A percentile compares a stretch with the other conserved stretches of the same genome.
Evolutionary conservation across 257 asterid genomes (phyloP).

Genomic region (Solanum sitiens): DNA sequence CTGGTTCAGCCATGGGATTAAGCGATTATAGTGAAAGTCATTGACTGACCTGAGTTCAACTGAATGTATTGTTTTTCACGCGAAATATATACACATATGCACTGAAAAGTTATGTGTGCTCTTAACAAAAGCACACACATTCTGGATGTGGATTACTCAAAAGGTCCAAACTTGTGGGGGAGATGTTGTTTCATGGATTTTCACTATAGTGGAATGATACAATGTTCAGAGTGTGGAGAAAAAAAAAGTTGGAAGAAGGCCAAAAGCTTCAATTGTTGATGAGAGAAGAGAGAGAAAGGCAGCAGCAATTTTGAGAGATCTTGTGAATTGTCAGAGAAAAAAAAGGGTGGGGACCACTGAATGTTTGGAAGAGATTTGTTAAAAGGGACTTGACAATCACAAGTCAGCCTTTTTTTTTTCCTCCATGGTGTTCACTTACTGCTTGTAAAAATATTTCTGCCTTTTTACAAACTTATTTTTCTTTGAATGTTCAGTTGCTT

Average conservation of each 20-base stretch:
- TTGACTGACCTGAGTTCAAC: neutral
- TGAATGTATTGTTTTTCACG: neutral
- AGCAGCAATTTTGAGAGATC: neutral
- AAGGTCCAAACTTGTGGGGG: neutral
- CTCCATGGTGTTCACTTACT: neutral
- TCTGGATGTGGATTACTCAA: neutral
- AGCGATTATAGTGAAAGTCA: neutral
- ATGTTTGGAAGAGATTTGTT: slow-evolving; percentile 2
- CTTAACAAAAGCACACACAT: neutral
- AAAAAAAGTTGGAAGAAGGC: neutral
- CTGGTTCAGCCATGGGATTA: neutral
- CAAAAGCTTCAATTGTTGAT: neutral
- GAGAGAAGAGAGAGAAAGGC: neutral
- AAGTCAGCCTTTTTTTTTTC: neutral
- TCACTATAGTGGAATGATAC: neutral
- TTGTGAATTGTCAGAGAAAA: slow-evolving; percentile 4
- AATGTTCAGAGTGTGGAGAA: neutral
- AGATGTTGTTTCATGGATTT: neutral
- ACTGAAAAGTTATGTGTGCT: neutral
- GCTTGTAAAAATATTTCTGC: neutral
- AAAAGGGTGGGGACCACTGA: neutral
- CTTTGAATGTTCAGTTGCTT: neutral
- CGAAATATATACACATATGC: neutral
- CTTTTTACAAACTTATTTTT: neutral
- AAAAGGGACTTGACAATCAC: slow-evolving; percentile 4